Conservation (phyloP, 148 eudicot genomes). For the Spergularia bocconei region DNA sequence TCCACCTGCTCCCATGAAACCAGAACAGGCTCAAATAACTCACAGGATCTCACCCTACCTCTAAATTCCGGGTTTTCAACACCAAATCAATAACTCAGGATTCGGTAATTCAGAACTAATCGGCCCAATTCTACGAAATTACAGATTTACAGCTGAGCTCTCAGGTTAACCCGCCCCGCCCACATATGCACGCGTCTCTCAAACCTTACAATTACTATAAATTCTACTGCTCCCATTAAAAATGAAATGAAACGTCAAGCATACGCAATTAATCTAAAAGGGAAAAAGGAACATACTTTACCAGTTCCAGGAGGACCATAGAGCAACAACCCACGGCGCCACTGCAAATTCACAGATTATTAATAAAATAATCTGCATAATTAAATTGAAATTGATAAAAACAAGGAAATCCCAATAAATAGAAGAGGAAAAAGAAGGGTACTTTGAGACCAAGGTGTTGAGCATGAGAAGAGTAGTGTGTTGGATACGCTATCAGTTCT, state of each 20-base stretch:
- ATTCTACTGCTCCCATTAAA: neutral
- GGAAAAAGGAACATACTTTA: constrained; percentile 48
- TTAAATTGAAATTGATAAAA: neutral
- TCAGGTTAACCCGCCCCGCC: neutral
- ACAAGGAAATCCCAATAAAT: neutral
- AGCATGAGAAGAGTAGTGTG: constrained; percentile 52
- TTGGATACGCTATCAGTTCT: constrained; percentile 71
- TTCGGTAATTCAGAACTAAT: neutral
- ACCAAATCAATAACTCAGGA: neutral
- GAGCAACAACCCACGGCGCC: constrained; percentile 87
- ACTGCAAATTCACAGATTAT: constrained; percentile 35
- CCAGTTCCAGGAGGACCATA: constrained; percentile 98
- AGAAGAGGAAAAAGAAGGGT: constrained; percentile 7
- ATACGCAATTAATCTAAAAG: neutral
- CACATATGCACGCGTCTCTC: no score
- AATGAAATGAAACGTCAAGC: no score
- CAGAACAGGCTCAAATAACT: neutral
- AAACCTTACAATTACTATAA: neutral
- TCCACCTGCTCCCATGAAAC: neutral
- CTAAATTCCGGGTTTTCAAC: neutral
- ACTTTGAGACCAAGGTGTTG: constrained; percentile 67
- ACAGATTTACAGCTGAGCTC: neutral
- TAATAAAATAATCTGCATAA: neutral
- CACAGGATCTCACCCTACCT: neutral
- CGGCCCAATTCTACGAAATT: neutral